Conservation (phyloP, 345 rosid genomes). For the Acer campestre region DNA sequence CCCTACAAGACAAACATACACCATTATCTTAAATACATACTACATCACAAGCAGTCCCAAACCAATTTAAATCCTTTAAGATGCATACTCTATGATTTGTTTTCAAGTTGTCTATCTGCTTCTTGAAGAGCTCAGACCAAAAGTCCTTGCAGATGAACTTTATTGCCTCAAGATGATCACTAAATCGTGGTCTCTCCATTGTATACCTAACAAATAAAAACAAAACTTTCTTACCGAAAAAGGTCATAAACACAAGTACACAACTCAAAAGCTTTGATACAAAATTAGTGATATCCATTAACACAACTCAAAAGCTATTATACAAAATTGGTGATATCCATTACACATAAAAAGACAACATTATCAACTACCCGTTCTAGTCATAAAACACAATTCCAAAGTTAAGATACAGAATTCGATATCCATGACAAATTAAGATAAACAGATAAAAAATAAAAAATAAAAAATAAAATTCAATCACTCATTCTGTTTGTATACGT, state of each 20-base stretch:
- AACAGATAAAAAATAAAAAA: not conserved
- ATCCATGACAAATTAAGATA: not conserved
- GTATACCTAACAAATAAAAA: constrained; percentile 58
- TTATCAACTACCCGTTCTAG: not conserved
- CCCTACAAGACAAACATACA: constrained; percentile 56
- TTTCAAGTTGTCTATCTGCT: constrained; percentile 96
- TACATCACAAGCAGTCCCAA: not conserved
- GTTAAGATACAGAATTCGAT: not conserved
- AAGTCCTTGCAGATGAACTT: constrained; percentile 99
- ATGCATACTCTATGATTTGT: constrained; percentile 83
- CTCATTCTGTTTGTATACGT: not conserved
- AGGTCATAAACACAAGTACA: not conserved
- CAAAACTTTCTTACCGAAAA: not conserved
- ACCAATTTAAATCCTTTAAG: not conserved
- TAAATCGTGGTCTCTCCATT: constrained; percentile 91
- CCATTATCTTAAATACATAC: not conserved
- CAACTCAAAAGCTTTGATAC: not conserved
- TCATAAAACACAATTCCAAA: not conserved
- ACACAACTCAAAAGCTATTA: not conserved
- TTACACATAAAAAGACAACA: not conserved
- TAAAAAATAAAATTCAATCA: not conserved
- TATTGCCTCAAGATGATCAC: constrained; percentile 92
- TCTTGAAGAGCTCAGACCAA: constrained; percentile 98
- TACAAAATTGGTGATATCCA: not conserved
- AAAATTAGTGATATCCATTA: not conserved